Conservation (phyloP, 2,329 filamentous ascomycete species). For the Calonectria naviculata region DNA sequence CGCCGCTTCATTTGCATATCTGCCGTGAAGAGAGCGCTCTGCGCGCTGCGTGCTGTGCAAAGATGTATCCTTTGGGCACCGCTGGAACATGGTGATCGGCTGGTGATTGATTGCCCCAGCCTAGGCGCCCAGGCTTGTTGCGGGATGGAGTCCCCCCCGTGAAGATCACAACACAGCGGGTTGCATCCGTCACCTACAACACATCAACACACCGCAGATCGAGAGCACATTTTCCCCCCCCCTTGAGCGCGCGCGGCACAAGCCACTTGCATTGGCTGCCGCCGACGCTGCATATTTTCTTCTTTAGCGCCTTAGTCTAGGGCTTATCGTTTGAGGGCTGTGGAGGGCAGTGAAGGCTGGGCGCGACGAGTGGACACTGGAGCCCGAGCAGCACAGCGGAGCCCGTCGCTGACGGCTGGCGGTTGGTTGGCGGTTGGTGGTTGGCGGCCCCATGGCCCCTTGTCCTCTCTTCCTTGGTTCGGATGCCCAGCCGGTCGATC, state of each 20-base stretch:
- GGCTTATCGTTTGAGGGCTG: constrained; percentile 2
- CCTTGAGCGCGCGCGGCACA: neutral
- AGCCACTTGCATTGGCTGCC: neutral
- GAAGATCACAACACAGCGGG: neutral
- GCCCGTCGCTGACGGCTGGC: neutral
- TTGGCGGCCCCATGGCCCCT: too few species aligned
- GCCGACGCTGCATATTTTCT: neutral
- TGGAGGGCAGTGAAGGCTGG: neutral
- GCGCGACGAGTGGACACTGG: neutral
- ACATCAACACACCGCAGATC: neutral
- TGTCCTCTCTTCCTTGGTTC: neutral
- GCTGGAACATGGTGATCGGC: neutral
- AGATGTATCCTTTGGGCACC: neutral
- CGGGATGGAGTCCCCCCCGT: neutral
- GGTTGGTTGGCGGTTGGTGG: neutral
- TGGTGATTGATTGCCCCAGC: neutral
- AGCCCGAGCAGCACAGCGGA: neutral
- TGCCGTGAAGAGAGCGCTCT: too few species aligned
- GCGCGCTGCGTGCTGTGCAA: neutral
- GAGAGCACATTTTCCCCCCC: neutral
- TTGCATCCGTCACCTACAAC: neutral
- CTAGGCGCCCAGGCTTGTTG: neutral
- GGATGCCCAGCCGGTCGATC: neutral
- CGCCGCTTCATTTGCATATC: neutral
- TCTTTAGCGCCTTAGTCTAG: neutral